Conservation (phyloP, 495 filamentous ascomycete species). For the Parmelia sp. region DNA sequence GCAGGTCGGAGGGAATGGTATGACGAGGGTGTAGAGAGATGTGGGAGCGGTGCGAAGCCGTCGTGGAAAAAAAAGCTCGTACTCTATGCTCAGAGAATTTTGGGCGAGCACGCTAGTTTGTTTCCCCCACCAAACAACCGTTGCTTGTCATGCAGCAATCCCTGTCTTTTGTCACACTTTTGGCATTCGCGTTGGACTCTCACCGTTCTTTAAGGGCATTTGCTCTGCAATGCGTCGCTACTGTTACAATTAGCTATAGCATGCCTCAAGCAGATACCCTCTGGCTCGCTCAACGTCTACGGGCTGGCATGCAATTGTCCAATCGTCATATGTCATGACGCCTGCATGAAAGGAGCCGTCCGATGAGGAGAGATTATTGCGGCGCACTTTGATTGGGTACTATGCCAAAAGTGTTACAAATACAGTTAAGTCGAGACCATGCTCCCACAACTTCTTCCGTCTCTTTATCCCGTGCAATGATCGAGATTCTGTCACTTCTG, state of each 20-base stretch:
- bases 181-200: conserved; percentile 8
- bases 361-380: neutral
- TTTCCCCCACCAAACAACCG: conserved; percentile 10
- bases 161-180: conserved; percentile 8
- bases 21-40: neutral
- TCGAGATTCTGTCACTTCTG: conserved; percentile 34
- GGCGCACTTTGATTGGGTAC: neutral
- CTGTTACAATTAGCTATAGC: neutral
- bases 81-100: neutral
- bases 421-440: neutral
- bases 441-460: neutral
- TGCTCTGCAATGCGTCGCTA: conserved; percentile 15
- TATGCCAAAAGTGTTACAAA: neutral
- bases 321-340: neutral
- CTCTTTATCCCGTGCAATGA: neutral
- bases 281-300: neutral
- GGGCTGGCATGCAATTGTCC: neutral
- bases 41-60: neutral
- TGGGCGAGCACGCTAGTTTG: neutral
- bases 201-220: conserved; percentile 11
- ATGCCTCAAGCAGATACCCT: neutral
- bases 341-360: neutral
- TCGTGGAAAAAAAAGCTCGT: neutral
- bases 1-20: neutral
- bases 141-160: conserved; percentile 7